Evolutionary conservation across 441 rosid genomes (phyloP).

Genomic region (Manihot esculenta): DNA sequence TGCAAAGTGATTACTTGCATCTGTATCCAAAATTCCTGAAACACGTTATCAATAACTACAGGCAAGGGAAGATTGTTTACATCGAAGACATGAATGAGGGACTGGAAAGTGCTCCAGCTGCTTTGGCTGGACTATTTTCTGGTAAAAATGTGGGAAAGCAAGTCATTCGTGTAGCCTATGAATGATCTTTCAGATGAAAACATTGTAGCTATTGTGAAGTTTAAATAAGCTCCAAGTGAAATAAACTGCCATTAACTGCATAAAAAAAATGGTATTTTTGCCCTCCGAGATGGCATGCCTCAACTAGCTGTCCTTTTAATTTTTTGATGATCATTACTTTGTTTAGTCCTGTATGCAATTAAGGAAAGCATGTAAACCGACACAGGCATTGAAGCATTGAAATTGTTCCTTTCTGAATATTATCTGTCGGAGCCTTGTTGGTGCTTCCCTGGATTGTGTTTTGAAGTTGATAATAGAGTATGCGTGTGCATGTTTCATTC

Average conservation of each 20-base stretch:
- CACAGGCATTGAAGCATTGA: too few species aligned
- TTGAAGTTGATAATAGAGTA: too few species aligned
- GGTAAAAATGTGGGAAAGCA: conserved; percentile 75
- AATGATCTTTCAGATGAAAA: conserved; percentile 19
- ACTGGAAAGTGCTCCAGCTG: conserved; percentile 56
- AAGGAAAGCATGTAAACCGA: too few species aligned
- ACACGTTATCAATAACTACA: conserved; percentile 36
- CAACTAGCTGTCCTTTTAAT: too few species aligned
- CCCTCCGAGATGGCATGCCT: too few species aligned
- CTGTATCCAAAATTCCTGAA: conserved; percentile 47
- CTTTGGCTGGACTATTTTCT: conserved; percentile 58
- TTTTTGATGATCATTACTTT: too few species aligned
- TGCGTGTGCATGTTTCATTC: too few species aligned
- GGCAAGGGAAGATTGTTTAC: conserved; percentile 58
- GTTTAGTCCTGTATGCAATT: too few species aligned
- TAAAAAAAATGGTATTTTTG: too few species aligned
- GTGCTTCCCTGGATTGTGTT: too few species aligned
- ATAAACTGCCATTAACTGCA: neutral
- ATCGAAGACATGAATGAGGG: conserved; percentile 58
- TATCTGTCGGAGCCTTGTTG: too few species aligned
- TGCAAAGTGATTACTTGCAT: conserved; percentile 58
- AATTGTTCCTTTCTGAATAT: too few species aligned
- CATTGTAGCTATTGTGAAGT: neutral
- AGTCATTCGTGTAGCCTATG: conserved; percentile 48
- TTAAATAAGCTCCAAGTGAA: neutral